Conservation (phyloP, 1,139 yeast species). For the Scheffersomyces stambukii region DNA sequence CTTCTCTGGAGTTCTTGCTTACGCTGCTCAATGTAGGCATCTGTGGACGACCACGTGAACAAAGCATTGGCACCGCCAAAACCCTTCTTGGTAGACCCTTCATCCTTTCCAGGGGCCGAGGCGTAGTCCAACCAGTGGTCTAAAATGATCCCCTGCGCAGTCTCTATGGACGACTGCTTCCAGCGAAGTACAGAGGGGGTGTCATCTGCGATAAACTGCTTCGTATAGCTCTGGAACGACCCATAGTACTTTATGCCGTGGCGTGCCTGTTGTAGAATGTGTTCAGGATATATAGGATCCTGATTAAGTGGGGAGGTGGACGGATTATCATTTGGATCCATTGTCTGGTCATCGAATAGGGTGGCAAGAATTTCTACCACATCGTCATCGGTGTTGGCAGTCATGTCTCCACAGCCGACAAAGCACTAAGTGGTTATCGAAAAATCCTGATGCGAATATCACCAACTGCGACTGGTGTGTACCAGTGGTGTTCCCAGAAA, state of each 20-base stretch:
- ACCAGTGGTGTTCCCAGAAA: too few species aligned
- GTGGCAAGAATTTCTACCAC: constrained; percentile 4
- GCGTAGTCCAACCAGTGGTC: constrained; percentile 25
- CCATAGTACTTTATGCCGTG: constrained; percentile 30
- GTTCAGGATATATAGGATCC: constrained; percentile 28
- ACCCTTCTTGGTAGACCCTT: not conserved
- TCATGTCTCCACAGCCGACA: not conserved
- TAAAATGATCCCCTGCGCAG: constrained; percentile 24
- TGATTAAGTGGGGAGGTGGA: too few species aligned
- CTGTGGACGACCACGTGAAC: constrained; percentile 45
- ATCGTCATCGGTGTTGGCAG: constrained; percentile 1
- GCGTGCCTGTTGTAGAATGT: constrained; percentile 26
- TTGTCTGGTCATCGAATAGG: constrained; percentile 6
- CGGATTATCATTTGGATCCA: too few species aligned
- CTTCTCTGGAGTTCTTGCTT: constrained; percentile 20
- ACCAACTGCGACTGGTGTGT: too few species aligned
- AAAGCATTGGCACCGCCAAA: constrained; percentile 26
- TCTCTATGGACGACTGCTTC: constrained; percentile 27
- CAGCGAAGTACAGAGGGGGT: constrained; percentile 27
- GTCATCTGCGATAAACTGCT: constrained; percentile 26
- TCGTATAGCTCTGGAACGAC: constrained; percentile 31
- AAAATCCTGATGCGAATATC: too few species aligned
- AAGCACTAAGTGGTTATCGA: too few species aligned
- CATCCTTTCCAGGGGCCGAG: constrained; percentile 6
- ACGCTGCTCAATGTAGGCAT: constrained; percentile 32